These are phyloP conservation scores for Blastocystis sp. DNA, from an alignment of 352 stramenopile species.

Conservation along the genomic window DNA sequence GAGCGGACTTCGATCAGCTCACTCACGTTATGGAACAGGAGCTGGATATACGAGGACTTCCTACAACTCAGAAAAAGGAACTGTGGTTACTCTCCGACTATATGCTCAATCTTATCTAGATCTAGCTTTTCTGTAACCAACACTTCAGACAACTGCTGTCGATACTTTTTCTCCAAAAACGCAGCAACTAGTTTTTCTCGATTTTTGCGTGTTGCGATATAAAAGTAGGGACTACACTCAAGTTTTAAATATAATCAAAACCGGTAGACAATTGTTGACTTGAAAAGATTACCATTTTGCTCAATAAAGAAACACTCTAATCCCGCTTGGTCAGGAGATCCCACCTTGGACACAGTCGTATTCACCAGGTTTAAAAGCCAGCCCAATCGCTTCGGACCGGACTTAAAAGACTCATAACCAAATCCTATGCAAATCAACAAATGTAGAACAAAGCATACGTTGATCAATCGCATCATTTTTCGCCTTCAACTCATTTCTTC, in stretches of 20 bases:
- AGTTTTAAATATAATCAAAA: not conserved
- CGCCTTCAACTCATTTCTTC: not conserved
- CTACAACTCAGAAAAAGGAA: not conserved
- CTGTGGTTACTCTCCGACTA: not conserved
- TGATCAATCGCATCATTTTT: conserved; percentile 20
- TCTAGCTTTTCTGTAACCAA: conserved; percentile 78
- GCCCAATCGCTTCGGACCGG: conserved; percentile 49
- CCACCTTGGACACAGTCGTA: conserved; percentile 58
- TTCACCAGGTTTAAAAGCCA: conserved; percentile 66
- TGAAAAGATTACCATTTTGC: conserved; percentile 86
- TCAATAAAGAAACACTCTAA: conserved; percentile 81
- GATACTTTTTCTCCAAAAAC: conserved; percentile 75
- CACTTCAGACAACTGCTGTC: conserved; percentile 74
- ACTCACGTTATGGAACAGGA: conserved; percentile 77
- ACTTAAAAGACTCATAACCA: conserved; percentile 62
- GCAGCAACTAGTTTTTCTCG: conserved; percentile 66
- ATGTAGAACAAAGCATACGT: not conserved
- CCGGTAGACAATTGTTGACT: conserved; percentile 85
- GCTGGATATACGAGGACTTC: conserved; percentile 69
- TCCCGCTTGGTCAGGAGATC: conserved; percentile 44
- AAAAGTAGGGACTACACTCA: conserved; percentile 83
- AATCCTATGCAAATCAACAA: not conserved
- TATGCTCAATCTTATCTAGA: conserved; percentile 78
- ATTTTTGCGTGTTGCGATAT: conserved; percentile 74
- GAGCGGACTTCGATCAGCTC: conserved; percentile 67